Base-by-base conservation (phyloP, 73 alveolate genomes). In the Paramecium pentaurelia region DNA sequence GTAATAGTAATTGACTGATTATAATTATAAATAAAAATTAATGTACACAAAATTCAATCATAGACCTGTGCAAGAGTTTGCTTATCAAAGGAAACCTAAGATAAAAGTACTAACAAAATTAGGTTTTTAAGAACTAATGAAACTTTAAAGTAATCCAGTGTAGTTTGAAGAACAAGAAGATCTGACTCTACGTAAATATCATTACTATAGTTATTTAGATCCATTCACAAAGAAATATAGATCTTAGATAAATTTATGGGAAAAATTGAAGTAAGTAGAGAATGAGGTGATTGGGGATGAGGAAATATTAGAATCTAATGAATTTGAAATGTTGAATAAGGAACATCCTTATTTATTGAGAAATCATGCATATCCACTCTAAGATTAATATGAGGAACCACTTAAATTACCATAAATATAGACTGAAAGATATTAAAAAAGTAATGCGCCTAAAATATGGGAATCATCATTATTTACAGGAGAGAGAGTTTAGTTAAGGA, bases 321-420 rank as follows among this genome's bases (percentile, higher is more conserved):
- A 54, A 54, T 54, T 54, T 54, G 70, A 54, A n/a, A 54, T 16
- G 10, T 6, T 54, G 14, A 54, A 54, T 54, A 54, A 54, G 70
- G 84, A 64, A 28, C 84, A 64, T 32, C 49, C 49, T 64, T 64
- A 64, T 64, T 12, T 64, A 32, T 64, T 64, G 22, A 32, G 28
- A 42, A 64, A 64, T 64, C 84, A 64, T 64, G 84, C 84, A 3
- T 64, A 64, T 64, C 84, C 84, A 64, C 51, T 64, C 30, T 10
- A 64, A 54, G 70, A 16, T 8, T 8, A 64, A 32, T 64, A 64
- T 34, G 28, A 64, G 14, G 84, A 64, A 64, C 84, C 84, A 6
- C 8, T 32, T 3, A 64, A 64, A 54, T 18, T 54, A 54, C 70
- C 70, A 25, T 64, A 64, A 20, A 28, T 32, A 25, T 32, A 32